Evolutionary conservation across 176 grass and related monocot genomes (phyloP).

Genomic region (Raddia distichophylla): DNA sequence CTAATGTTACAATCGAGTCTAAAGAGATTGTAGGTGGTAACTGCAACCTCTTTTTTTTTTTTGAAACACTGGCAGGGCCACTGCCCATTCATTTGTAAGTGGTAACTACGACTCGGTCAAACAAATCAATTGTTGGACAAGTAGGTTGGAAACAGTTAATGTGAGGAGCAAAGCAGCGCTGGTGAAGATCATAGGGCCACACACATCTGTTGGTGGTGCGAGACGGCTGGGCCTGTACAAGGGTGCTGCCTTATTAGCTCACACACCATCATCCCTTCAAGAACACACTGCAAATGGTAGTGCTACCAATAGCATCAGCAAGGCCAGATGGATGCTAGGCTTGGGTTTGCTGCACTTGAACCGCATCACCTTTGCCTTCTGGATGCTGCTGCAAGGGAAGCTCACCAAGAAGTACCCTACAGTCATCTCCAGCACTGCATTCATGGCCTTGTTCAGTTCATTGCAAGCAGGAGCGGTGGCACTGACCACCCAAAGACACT

Average conservation of each 20-base stretch:
- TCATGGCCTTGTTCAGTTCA: slow-evolving; percentile 67
- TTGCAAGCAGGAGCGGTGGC: slow-evolving; percentile 53
- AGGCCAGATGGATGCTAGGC: slow-evolving; percentile 53
- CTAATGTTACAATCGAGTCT: not conserved
- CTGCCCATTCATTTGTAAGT: not conserved
- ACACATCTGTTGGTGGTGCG: slow-evolving; percentile 49
- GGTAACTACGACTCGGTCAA: too few species aligned
- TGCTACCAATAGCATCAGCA: not conserved
- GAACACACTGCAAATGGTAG: not conserved
- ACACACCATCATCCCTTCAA: slow-evolving; percentile 9
- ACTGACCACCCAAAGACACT: slow-evolving; percentile 44
- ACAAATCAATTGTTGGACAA: not conserved
- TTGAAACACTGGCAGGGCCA: too few species aligned
- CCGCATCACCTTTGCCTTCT: slow-evolving; percentile 49
- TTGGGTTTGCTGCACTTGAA: slow-evolving; percentile 44
- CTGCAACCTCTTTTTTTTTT: too few species aligned
- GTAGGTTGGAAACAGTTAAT: slow-evolving; percentile 54
- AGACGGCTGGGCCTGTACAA: slow-evolving; percentile 56
- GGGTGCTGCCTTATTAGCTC: slow-evolving; percentile 44
- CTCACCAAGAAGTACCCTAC: slow-evolving; percentile 67
- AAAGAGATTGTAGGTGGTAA: not conserved
- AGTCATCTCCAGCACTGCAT: slow-evolving; percentile 62
- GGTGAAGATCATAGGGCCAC: slow-evolving; percentile 53
- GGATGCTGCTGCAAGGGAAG: slow-evolving; percentile 66
- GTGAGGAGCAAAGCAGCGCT: slow-evolving; percentile 51